phyloP scores from a whole-genome alignment of 2,329 filamentous ascomycete species.

The Leptographium lundbergii region DNA sequence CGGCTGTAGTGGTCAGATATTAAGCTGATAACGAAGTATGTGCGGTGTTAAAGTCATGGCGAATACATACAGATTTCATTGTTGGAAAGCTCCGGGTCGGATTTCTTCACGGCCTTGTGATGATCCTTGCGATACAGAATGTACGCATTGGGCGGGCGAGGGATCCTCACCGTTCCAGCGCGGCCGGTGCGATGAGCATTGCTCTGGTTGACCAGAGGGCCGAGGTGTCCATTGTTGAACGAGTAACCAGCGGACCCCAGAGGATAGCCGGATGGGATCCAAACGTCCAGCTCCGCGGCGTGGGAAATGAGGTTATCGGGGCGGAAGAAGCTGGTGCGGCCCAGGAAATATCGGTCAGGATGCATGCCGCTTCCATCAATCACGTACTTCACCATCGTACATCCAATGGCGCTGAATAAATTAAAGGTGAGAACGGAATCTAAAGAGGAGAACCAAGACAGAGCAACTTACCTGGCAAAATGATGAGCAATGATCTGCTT shows the following conservation, averaged over 20 bases:
- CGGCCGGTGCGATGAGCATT: neutral
- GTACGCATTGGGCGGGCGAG: constrained; percentile 28
- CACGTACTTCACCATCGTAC: constrained; percentile 8
- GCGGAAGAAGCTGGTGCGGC: constrained; percentile 2
- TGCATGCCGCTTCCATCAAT: constrained; percentile 9
- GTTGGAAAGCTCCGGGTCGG: constrained; percentile 24
- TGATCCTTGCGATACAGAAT: constrained; percentile 29
- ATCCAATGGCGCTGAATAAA: constrained; percentile 2
- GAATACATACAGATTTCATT: constrained; percentile 28
- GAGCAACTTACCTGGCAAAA: constrained; percentile 3
- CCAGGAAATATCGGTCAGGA: constrained; percentile 9
- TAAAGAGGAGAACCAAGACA: neutral
- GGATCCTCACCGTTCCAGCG: constrained; percentile 14
- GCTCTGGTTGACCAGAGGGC: neutral
- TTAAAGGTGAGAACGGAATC: neutral
- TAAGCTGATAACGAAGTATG: neutral
- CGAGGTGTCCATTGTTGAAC: neutral
- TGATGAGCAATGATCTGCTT: constrained; percentile 8
- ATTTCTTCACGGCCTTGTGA: constrained; percentile 21
- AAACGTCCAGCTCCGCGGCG: constrained; percentile 6
- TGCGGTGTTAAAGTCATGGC: neutral
- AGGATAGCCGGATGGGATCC: constrained; percentile 6
- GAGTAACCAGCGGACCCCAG: neutral
- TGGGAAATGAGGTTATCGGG: constrained; percentile 4
- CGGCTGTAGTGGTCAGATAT: constrained; percentile 17